phyloP scores from a whole-genome alignment of 1,284 basidiomycete genomes.

The Mycena sp. region DNA sequence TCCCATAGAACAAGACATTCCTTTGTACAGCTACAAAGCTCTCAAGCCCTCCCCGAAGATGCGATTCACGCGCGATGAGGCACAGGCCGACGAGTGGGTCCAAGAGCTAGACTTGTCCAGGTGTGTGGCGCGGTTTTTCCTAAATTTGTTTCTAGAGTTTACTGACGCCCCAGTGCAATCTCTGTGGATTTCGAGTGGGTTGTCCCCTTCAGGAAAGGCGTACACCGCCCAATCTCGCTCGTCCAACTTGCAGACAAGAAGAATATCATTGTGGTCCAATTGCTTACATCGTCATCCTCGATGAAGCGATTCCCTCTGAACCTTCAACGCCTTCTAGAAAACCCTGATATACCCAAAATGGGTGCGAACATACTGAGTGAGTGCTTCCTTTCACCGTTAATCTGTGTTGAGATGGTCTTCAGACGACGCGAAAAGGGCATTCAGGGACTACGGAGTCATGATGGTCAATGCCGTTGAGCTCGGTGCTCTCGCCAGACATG shows the following conservation, averaged over 20 bases:
- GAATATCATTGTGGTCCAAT: slow-evolving; percentile 22
- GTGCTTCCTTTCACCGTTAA: background rate
- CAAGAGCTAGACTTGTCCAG: slow-evolving; percentile 9
- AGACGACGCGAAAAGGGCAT: slow-evolving; percentile 73
- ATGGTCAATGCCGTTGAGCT: slow-evolving; percentile 65
- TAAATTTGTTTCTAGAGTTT: background rate
- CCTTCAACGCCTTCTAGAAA: slow-evolving; percentile 20
- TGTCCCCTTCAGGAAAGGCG: slow-evolving; percentile 7
- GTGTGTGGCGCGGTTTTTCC: slow-evolving; percentile 2
- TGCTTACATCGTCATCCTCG: background rate
- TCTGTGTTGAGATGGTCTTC: background rate
- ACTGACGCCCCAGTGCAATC: slow-evolving; percentile 7
- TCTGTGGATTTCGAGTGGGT: slow-evolving; percentile 29
- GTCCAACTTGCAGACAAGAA: slow-evolving; percentile 26
- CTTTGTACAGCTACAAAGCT: slow-evolving; percentile 20
- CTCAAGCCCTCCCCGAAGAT: slow-evolving; percentile 10
- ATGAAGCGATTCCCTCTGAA: slow-evolving; percentile 19
- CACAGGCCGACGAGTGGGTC: slow-evolving; percentile 23
- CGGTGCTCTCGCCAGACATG: slow-evolving; percentile 56
- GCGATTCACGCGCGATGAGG: slow-evolving; percentile 16
- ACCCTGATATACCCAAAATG: slow-evolving; percentile 47
- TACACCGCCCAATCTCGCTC: slow-evolving; percentile 16
- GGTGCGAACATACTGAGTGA: slow-evolving; percentile 70
- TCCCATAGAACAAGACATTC: background rate
- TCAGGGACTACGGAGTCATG: slow-evolving; percentile 65